Evolutionary conservation across 768 basidiomycete genomes (phyloP).

Genomic region (Cyathus striatus): DNA sequence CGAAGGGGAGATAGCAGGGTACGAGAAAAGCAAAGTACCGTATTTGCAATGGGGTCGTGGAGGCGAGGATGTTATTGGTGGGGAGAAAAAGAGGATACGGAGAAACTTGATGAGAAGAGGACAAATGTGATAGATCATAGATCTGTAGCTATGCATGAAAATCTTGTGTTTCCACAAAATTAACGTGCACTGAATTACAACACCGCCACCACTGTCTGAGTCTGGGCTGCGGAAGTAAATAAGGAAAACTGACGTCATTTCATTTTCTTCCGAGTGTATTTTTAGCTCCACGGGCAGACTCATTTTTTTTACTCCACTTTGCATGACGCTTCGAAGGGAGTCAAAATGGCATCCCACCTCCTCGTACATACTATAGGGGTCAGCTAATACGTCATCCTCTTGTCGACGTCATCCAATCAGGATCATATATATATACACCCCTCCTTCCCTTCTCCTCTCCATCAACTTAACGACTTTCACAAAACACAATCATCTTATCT

Average conservation of each 20-base stretch:
- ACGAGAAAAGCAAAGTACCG: constrained; percentile 57
- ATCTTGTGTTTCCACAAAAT: no score
- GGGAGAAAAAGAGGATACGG: constrained; percentile 66
- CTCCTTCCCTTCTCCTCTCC: neutral
- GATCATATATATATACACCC: neutral
- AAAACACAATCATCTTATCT: neutral
- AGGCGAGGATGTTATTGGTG: constrained; percentile 56
- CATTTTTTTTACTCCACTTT: no score
- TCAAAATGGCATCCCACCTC: no score
- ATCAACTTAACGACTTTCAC: neutral
- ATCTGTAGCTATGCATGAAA: no score
- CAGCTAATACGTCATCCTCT: neutral
- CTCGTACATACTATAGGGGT: neutral
- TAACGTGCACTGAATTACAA: no score
- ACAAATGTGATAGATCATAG: constrained; percentile 68
- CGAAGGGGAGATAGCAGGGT: constrained; percentile 32
- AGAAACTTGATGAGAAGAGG: constrained; percentile 85
- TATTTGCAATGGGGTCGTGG: constrained; percentile 75
- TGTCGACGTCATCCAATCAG: neutral
- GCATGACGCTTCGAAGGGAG: no score
- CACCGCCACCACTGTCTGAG: no score
- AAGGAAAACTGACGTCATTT: no score
- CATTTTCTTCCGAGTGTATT: no score
- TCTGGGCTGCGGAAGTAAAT: no score
- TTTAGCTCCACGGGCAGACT: no score